These are phyloP conservation scores for Exophiala phaeomuriformis DNA, from an alignment of 2,329 filamentous ascomycete species.

Conservation along the genomic window DNA sequence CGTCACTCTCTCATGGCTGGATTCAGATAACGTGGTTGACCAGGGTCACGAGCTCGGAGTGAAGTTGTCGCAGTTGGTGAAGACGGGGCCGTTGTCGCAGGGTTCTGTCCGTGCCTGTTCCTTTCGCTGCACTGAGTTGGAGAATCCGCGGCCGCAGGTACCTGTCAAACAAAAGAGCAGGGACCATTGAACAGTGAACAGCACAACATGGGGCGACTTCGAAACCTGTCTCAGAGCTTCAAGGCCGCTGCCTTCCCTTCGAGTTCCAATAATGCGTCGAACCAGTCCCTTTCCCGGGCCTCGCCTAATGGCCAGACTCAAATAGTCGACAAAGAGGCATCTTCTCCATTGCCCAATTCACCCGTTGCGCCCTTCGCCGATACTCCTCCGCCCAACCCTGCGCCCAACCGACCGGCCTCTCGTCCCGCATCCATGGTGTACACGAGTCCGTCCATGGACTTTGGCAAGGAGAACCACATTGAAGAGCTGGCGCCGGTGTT, in stretches of 20 bases:
- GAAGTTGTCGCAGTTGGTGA: background rate
- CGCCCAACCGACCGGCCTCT: conserved; percentile 15
- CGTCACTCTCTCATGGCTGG: conserved; percentile 3
- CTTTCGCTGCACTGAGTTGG: background rate
- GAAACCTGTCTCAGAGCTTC: conserved; percentile 26
- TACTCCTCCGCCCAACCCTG: conserved; percentile 11
- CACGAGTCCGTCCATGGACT: conserved; percentile 70
- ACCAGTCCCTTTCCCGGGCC: conserved; percentile 9
- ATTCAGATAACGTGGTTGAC: conserved; percentile 1
- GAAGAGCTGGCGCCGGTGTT: conserved; percentile 94
- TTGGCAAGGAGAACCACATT: conserved; percentile 67
- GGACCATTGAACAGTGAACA: background rate
- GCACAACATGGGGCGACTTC: conserved; percentile 25
- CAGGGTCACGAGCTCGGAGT: background rate
- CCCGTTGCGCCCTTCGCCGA: conserved; percentile 10
- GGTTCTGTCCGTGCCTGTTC: conserved; percentile 7
- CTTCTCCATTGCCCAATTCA: conserved; percentile 15
- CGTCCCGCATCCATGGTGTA: conserved; percentile 24
- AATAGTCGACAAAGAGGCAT: conserved; percentile 16
- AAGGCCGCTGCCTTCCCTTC: conserved; percentile 22
- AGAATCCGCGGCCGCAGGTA: background rate
- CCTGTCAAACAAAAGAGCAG: background rate
- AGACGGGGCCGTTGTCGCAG: background rate
- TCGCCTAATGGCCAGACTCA: conserved; percentile 13
- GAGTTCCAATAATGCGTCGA: conserved; percentile 10